Evolutionary conservation across 2,329 filamentous ascomycete species (phyloP), one percentile per base, ranked within the genome.

Genomic region (Xylariaceae sp.): DNA sequence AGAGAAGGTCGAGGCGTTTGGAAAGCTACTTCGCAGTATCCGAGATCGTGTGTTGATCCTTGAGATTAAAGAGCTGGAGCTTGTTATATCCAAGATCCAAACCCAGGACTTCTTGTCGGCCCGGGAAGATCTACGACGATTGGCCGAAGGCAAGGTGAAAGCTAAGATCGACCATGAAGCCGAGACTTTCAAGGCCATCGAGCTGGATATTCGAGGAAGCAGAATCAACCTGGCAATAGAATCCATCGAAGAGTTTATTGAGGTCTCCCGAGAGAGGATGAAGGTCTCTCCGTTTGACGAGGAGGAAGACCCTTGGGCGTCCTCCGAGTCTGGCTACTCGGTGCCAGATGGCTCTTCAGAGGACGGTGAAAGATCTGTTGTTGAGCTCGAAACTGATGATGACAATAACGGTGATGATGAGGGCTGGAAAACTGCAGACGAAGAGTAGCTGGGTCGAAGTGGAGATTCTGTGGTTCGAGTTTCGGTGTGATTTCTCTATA

Each of bases 171-270:
- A 50, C 5, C 15, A 33, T 15, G 58, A 62, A 50, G 58, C 50
- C 11, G 53, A 55, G 41, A 61, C 56, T 2, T 61, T 62, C 23
- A 41, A 47, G 46, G 51, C 45, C 16, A 53, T 61, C 15, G 58
- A 47, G 8, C 9, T 59, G 10, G 23, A 59, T 24, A 23, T 61
- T 13, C 36, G 45, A 9, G 35, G 44, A n/a, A 45, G 42, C 7
- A 49, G 45, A 27, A 6, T 52, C 9, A 53, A 58, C 3, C 53
- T 53, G 5, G 55, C 56, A n/a, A 40, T 59, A 15, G 53, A 62
- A 32, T 54, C 47, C 6, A 27, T 62, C 27, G 13, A 51, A 32
- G 58, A 61, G 20, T 61, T 58, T 36, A 56, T 62, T 13, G 50
- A 36, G 6, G 48, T 27, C 1, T 57, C 55, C 6, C 41, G 46